A percentile compares a stretch with the other conserved stretches of the same genome.
Conservation (phyloP, 129 eudicot species). For the Silybum marianum region DNA sequence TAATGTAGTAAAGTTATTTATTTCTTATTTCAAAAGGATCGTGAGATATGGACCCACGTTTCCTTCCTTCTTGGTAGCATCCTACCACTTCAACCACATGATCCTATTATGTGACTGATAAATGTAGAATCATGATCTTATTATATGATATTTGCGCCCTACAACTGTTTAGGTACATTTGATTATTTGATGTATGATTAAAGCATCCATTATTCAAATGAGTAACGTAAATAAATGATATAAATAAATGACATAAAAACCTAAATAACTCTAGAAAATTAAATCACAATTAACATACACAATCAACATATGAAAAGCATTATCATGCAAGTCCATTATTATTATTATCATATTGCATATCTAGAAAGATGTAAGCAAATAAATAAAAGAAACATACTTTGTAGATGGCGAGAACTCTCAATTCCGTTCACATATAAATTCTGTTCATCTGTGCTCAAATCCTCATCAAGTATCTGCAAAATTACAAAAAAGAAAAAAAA, state of each 20-base stretch:
- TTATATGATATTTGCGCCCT: background rate
- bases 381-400: conserved; percentile 16
- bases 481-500: conserved; percentile 3
- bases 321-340: background rate
- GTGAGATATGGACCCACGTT: conserved; percentile 1
- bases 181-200: no score
- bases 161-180: background rate
- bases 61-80: background rate
- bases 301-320: background rate
- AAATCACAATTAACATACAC: conserved; percentile 1
- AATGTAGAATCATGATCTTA: background rate
- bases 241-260: no score
- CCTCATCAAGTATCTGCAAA: conserved; percentile 78
- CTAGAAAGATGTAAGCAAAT: background rate
- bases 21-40: background rate
- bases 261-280: background rate
- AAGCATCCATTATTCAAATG: no score
- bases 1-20: background rate
- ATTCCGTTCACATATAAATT: conserved; percentile 29
- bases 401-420: conserved; percentile 41
- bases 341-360: background rate
- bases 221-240: no score
- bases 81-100: background rate
- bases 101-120: background rate
- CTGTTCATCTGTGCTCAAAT: conserved; percentile 55